Percentiles rank a stretch among this genome's conserved stretches.
These are phyloP conservation scores for Clonostachys rhizophaga DNA, from an alignment of 2,329 filamentous ascomycete species.

Conservation along the genomic window DNA sequence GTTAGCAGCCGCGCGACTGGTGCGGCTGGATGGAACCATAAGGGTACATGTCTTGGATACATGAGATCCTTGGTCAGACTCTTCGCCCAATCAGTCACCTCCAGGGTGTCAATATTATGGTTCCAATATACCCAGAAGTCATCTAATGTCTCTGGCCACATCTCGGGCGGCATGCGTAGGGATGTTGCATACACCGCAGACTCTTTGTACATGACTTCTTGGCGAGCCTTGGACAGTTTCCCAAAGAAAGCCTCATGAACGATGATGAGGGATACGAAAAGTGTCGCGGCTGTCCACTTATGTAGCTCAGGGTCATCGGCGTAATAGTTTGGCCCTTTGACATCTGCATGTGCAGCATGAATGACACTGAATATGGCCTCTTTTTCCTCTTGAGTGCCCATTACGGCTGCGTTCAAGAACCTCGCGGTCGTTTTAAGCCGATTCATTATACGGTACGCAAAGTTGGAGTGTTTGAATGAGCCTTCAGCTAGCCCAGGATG, in stretches of 20 bases:
- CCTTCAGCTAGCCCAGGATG: conserved; percentile 28
- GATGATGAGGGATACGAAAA: conserved; percentile 26
- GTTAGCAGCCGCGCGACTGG: conserved; percentile 11
- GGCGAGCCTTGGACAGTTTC: conserved; percentile 14
- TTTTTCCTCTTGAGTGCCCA: conserved; percentile 23
- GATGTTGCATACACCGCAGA: conserved; percentile 18
- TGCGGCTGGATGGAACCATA: conserved; percentile 9
- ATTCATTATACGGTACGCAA: conserved; percentile 24
- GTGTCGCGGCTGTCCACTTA: conserved; percentile 31
- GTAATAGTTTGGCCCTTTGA: conserved; percentile 23
- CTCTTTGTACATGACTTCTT: conserved; percentile 16
- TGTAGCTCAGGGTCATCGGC: conserved; percentile 29
- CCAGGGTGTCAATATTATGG: conserved; percentile 19
- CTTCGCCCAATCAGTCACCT: conserved; percentile 21
- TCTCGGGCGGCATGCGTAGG: conserved; percentile 20
- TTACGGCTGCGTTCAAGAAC: conserved; percentile 30
- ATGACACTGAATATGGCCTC: conserved; percentile 25
- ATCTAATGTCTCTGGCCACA: conserved; percentile 24
- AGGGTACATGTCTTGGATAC: conserved; percentile 13
- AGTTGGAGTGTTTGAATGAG: conserved; percentile 29
- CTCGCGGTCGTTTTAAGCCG: conserved; percentile 29
- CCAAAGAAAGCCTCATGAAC: conserved; percentile 28
- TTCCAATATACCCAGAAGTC: conserved; percentile 32
- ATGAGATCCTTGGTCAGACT: conserved; percentile 13
- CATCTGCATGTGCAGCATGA: conserved; percentile 21